Base-by-base conservation (phyloP, 495 filamentous ascomycete species). In the Aspergillus nidulans region DNA sequence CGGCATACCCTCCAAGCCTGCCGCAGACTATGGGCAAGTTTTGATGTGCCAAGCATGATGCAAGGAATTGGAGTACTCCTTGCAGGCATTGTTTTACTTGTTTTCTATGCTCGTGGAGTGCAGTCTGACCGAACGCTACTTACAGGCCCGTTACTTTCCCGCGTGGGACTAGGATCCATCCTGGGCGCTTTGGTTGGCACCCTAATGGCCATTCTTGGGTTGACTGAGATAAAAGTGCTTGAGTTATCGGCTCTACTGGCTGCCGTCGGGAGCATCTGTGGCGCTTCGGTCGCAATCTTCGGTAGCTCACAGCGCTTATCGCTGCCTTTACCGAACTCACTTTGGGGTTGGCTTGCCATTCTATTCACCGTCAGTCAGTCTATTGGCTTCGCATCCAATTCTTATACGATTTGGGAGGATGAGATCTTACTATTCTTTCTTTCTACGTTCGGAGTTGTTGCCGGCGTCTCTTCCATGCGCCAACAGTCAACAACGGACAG, bases 401-500 rank as follows among this genome's bases (percentile, higher is more conserved):
- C 94, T 1, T 99, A 91, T 70, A 97, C 92, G 5, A 96, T 99
- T 57, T 97, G 95, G 95, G 94, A 99, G 73, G 95, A 97, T 61
- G 88, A 91, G 16, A 96, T 95, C 42, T 77, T 95, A n/a, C 73
- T 92, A 2, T 95, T 92, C 74, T 91, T 97, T 75, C 81, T 97
- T 51, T 81, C 82, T 3, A 95, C 92, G 0, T 97, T 97, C 69
- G 92, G 90, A 24, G 70, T 90, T 19, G 74, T 83, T 34, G 80
- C 83, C 28, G 78, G 88, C n/a, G 65, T 88, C 4, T 83, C 86
- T 5, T 91, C 92, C 8, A 79, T 92, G 60, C 82, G 89, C 21
- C 82, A 87, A 56, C 77, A 81, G 28, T 71, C 78, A 10, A 65
- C 75, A 9, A 66, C 75, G 3, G 87, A 92, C 61, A 81, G 88